Percentiles rank a stretch among this genome's conserved stretches.
Conservation (phyloP, 805 yeast species). For the Starmerella vitae region DNA sequence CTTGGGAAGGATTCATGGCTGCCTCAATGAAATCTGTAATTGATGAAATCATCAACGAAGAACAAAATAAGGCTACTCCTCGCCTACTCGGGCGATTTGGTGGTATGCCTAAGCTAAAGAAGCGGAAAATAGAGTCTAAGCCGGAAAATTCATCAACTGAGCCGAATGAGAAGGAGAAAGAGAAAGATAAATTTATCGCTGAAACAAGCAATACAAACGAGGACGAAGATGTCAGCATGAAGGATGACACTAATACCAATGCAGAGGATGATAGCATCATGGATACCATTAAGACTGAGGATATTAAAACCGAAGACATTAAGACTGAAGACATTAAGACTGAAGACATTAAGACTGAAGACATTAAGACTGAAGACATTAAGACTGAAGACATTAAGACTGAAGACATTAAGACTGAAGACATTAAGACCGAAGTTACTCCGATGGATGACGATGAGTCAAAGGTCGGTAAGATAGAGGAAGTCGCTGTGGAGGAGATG, state of each 20-base stretch:
- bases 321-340: constrained; percentile 1
- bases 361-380: neutral
- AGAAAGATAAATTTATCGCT: neutral
- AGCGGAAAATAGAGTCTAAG: neutral
- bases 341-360: neutral
- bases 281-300: neutral
- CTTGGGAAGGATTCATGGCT: neutral
- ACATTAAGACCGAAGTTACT: neutral
- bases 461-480: neutral
- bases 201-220: neutral
- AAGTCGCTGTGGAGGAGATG: neutral
- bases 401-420: no score
- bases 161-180: neutral
- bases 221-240: neutral
- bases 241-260: neutral
- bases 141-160: neutral
- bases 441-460: constrained; percentile 2
- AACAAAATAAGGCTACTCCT: neutral
- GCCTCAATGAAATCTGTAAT: neutral
- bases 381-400: neutral
- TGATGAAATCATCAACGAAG: neutral
- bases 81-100: no score
- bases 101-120: no score
- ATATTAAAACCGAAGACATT: neutral
- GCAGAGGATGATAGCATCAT: neutral